Base-by-base conservation (phyloP, 257 asterid genomes). In the Agastache rugosa region DNA sequence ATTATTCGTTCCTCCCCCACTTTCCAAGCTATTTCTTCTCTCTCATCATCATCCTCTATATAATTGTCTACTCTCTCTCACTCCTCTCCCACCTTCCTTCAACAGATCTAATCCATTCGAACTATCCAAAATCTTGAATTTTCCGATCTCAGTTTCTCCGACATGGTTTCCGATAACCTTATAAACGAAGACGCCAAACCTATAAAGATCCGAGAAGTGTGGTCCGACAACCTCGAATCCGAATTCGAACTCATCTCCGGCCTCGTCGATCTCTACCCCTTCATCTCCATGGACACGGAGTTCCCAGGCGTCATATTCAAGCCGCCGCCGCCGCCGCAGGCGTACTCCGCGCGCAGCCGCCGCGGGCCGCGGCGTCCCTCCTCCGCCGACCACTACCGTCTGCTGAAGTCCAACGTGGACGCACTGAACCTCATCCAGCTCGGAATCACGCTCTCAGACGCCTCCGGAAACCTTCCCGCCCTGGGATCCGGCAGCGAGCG, bases 321-420 rank as follows among this genome's bases (percentile, higher is more conserved):
- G 85, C 82, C 86, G 12, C 55, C 66, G 48, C 71, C 31, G 12
- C 60, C 66, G 41, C 68, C 16, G 19, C 11, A n/a, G n/a, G n/a
- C 50, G 16, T 22, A 10, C 34, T 3, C 34, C 3, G 7, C 31
- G 8, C 51, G 63, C 27, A 29, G 31, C 23, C 69, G 37, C 25
- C 59, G 60, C 17, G 65, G 60, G 50, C 66, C 61, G 17, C 78
- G 75, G 54, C 64, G 69, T 12, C 81, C 87, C 17, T 75, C 77
- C 2, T 81, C 97, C 3, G 63, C 77, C 10, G 90, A 90, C 42
- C 86, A 83, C 63, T 92, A 93, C 84, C 61, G 25, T 78, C n/a
- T 75, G 37, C 73, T 93, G 70, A 93, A 93, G 75, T 76, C 85
- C 0, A 93, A 93, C 85, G 96, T 93, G 17, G 98, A 93, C 78